A percentile compares a stretch with the other conserved stretches of the same genome.
Evolutionary conservation across 345 rosid species (phyloP).

Genomic region (Linum lewisii): DNA sequence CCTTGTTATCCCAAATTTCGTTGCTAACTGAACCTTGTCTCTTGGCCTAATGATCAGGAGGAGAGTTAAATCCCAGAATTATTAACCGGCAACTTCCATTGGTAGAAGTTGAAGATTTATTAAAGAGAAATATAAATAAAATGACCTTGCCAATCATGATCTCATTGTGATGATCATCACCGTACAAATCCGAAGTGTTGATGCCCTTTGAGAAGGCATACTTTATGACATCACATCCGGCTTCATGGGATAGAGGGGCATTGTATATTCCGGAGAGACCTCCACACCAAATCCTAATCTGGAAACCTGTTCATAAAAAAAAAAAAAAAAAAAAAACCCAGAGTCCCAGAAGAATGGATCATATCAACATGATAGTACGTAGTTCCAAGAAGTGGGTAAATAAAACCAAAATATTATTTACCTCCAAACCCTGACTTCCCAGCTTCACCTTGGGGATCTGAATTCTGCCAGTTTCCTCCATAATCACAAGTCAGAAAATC

Average conservation of each 20-base stretch:
- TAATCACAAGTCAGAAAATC: background rate
- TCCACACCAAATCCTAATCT: slow-evolving; percentile 44
- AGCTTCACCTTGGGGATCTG: slow-evolving; percentile 26
- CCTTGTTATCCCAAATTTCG: slow-evolving; percentile 37
- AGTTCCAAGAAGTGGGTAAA: no score
- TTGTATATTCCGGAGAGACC: slow-evolving; percentile 34
- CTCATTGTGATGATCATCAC: slow-evolving; percentile 32
- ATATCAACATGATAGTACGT: no score
- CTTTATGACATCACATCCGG: slow-evolving; percentile 28
- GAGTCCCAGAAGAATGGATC: no score
- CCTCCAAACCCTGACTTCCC: slow-evolving; percentile 39
- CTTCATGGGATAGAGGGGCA: slow-evolving; percentile 40
- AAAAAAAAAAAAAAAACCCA: no score
- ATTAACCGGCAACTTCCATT: background rate
- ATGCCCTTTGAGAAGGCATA: slow-evolving; percentile 35
- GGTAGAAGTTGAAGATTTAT: background rate
- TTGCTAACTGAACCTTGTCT: slow-evolving; percentile 39
- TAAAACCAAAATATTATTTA: background rate
- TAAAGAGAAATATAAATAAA: background rate
- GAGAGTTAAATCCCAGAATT: background rate
- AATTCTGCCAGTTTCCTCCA: background rate
- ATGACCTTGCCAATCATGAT: slow-evolving; percentile 40
- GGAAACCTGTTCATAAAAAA: slow-evolving; percentile 23
- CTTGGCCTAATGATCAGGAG: slow-evolving; percentile 14
- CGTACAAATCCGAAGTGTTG: slow-evolving; percentile 33